These are phyloP conservation scores for Erysimum cheiranthoides DNA, from an alignment of 345 rosid genomes.

Conservation along the genomic window DNA sequence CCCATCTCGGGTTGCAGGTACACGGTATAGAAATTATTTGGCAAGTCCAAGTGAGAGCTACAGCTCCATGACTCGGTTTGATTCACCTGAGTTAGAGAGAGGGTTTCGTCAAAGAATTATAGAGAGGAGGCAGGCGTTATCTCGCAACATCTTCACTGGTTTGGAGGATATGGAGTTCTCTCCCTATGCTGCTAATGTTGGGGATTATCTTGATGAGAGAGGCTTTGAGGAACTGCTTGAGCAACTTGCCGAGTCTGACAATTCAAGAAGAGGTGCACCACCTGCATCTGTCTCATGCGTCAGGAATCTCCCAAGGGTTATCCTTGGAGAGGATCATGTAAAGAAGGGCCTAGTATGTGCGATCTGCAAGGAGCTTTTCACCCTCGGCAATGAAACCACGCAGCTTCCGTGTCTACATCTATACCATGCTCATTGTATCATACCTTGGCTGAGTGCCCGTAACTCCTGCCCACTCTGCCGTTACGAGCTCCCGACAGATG, in stretches of 20 bases:
- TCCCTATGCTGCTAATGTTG: slow-evolving; percentile 50
- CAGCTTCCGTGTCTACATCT: slow-evolving; percentile 90
- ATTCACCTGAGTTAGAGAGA: slow-evolving; percentile 54
- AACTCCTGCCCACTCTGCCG: slow-evolving; percentile 97
- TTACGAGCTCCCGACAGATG: slow-evolving; percentile 90
- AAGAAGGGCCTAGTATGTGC: slow-evolving; percentile 71
- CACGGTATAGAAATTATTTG: slow-evolving; percentile 43
- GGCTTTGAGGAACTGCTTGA: slow-evolving; percentile 79
- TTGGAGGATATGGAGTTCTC: slow-evolving; percentile 56
- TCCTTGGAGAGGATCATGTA: slow-evolving; percentile 54
- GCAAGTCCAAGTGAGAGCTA: slow-evolving; percentile 59
- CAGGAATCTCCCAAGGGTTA: slow-evolving; percentile 62
- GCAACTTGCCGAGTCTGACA: slow-evolving; percentile 73
- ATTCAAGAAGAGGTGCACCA: slow-evolving; percentile 86
- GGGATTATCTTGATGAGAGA: slow-evolving; percentile 67
- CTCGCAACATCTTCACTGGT: slow-evolving; percentile 47
- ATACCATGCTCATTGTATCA: slow-evolving; percentile 78
- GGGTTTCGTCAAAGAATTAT: slow-evolving; percentile 48
- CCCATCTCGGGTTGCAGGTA: slow-evolving; percentile 43
- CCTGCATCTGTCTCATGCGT: slow-evolving; percentile 79
- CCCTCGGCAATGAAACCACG: slow-evolving; percentile 60
- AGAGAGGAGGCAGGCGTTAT: slow-evolving; percentile 52
- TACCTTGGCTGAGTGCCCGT: slow-evolving; percentile 84
- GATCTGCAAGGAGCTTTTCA: slow-evolving; percentile 80
- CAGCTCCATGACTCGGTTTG: slow-evolving; percentile 46